Conservation (phyloP, 2,329 filamentous ascomycete species). For the Sordariomycetes sp. region DNA sequence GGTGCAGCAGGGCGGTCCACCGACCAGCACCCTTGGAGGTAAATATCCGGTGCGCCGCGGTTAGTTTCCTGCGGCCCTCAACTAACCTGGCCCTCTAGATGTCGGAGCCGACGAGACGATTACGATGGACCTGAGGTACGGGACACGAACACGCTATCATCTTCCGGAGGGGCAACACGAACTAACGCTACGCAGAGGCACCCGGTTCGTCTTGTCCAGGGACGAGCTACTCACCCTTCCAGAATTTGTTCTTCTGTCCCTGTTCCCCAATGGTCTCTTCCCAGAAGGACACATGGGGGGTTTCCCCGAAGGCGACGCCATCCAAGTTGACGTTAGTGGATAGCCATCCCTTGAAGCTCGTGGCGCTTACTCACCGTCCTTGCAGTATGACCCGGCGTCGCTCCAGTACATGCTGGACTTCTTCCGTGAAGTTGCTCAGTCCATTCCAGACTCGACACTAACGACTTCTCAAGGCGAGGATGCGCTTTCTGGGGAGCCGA, state of each 20-base stretch:
- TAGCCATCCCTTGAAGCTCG: neutral
- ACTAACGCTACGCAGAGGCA: slow-evolving; percentile 50
- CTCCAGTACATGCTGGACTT: slow-evolving; percentile 99
- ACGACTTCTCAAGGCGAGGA: slow-evolving; percentile 50
- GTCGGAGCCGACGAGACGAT: slow-evolving; percentile 87
- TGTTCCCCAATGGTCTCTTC: slow-evolving; percentile 96
- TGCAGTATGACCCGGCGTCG: slow-evolving; percentile 87
- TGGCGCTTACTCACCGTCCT: neutral
- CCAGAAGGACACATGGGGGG: slow-evolving; percentile 93
- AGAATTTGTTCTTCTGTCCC: slow-evolving; percentile 92
- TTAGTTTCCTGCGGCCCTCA: neutral
- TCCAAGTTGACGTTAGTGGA: slow-evolving; percentile 81
- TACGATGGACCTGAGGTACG: slow-evolving; percentile 80
- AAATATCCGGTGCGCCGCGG: slow-evolving; percentile 15
- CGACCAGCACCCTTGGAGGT: slow-evolving; percentile 84
- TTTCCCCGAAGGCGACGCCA: slow-evolving; percentile 84
- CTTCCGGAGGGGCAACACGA: neutral
- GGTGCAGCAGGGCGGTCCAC: slow-evolving; percentile 85
- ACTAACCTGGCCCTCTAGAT: slow-evolving; percentile 31
- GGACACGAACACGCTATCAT: slow-evolving; percentile 10
- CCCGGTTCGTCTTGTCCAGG: slow-evolving; percentile 82
- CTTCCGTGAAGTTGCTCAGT: slow-evolving; percentile 89
- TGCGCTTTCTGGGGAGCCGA: slow-evolving; percentile 31
- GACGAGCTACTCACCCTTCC: slow-evolving; percentile 92
- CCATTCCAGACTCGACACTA: slow-evolving; percentile 71